Evolutionary conservation across 2,329 filamentous ascomycete species (phyloP).

Genomic region (Monosporascus sp.): DNA sequence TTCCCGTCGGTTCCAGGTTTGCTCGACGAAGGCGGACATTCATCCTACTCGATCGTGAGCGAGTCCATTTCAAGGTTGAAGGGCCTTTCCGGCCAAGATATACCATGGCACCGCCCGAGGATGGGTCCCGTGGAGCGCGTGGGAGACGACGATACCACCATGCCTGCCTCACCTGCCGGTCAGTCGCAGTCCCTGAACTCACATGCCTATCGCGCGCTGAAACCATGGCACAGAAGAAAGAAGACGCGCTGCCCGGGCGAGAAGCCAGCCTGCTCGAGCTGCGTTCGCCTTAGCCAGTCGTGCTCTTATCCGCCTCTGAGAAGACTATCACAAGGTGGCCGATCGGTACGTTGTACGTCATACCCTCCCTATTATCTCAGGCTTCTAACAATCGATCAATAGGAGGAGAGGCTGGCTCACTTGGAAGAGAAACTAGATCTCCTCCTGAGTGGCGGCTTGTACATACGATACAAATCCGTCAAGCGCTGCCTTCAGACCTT

Average conservation of each 20-base stretch:
- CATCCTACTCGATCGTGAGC: not conserved
- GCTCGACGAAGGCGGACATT: not conserved
- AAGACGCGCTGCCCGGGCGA: conserved; percentile 49
- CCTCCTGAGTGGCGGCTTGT: conserved; percentile 38
- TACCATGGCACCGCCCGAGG: conserved; percentile 29
- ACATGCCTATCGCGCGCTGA: conserved; percentile 4
- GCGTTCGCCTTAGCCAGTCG: conserved; percentile 41
- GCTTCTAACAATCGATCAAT: not conserved
- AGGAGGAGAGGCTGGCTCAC: conserved; percentile 47
- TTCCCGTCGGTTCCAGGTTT: not conserved
- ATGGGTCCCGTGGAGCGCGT: conserved; percentile 20
- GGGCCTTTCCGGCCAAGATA: conserved; percentile 4
- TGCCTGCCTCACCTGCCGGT: conserved; percentile 45
- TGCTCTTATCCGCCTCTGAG: conserved; percentile 38
- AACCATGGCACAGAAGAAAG: conserved; percentile 32
- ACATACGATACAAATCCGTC: conserved; percentile 11
- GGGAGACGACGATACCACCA: conserved; percentile 36
- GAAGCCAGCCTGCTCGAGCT: conserved; percentile 46
- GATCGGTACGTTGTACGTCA: conserved; percentile 34
- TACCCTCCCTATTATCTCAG: not conserved
- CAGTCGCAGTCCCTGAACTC: conserved; percentile 7
- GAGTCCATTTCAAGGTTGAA: not conserved
- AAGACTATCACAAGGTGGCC: conserved; percentile 34
- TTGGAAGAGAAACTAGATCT: conserved; percentile 48
- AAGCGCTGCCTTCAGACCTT: conserved; percentile 10